Conservation (phyloP, 345 rosid species). For the Moricandia moricandioides region DNA sequence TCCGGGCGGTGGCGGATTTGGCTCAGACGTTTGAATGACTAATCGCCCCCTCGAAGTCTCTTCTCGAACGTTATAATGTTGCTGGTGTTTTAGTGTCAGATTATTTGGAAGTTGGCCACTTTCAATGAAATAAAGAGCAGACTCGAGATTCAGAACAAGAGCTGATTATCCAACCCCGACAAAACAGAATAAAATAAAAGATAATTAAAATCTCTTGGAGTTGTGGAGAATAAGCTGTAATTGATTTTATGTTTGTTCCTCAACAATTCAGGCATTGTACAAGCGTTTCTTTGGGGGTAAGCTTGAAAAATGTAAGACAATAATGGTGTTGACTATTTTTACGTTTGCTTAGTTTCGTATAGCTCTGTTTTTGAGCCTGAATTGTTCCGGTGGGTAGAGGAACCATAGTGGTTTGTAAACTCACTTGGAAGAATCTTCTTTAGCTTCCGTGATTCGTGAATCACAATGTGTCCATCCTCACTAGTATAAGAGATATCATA, state of each 20-base stretch:
- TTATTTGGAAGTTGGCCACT: not conserved
- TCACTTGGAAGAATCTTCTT: not conserved
- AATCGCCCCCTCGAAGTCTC: conserved; percentile 14
- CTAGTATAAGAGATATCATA: not conserved
- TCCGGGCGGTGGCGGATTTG: conserved; percentile 94
- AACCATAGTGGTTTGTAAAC: not conserved
- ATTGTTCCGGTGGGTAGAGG: not conserved
- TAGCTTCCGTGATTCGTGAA: not conserved
- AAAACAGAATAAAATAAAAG: not conserved
- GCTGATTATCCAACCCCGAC: not conserved
- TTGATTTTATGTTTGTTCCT: not conserved
- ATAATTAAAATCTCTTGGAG: not conserved
- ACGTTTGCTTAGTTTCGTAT: not conserved
- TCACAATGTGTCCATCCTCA: no score
- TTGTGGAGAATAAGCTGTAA: conserved; percentile 10
- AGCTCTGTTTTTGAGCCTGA: conserved; percentile 1
- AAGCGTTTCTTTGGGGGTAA: not conserved
- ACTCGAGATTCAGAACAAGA: conserved; percentile 6
- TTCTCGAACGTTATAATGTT: not conserved
- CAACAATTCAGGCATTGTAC: conserved; percentile 9
- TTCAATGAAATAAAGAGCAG: not conserved
- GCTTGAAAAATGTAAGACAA: not conserved
- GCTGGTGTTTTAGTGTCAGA: not conserved
- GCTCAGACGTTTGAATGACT: conserved; percentile 33
- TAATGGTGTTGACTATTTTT: not conserved